A percentile compares a stretch with the other conserved stretches of the same genome.
phyloP scores from a whole-genome alignment of 305 asterid genomes.

The Fraxinus paxiana region DNA sequence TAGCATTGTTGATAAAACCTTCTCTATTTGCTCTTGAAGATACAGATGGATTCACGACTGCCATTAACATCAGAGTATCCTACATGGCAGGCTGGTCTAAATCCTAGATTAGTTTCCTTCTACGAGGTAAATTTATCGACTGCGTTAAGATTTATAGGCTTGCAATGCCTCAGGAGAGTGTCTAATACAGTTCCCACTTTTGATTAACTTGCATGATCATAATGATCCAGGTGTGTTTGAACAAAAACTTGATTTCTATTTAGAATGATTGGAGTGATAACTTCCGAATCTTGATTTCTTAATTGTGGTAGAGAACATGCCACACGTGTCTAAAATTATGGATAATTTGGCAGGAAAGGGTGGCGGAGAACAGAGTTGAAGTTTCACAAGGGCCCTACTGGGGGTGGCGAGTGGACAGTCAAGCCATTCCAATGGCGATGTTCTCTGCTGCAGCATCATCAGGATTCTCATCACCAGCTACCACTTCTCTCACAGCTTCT shows the following conservation, averaged over 20 bases:
- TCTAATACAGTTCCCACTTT: background rate
- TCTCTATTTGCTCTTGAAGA: constrained; percentile 10
- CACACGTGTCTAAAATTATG: background rate
- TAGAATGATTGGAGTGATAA: background rate
- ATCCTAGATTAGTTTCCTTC: constrained; percentile 34
- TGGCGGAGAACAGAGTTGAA: background rate
- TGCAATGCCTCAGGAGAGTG: background rate
- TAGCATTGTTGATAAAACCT: background rate
- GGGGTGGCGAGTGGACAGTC: constrained; percentile 40
- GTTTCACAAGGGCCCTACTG: constrained; percentile 38
- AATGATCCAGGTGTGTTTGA: background rate
- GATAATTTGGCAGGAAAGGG: constrained; percentile 39
- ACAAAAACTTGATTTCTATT: background rate
- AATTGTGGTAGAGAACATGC: background rate
- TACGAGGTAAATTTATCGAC: constrained; percentile 34
- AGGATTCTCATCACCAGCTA: constrained; percentile 75
- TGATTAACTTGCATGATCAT: background rate
- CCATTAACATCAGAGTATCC: constrained; percentile 37
- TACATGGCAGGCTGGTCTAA: constrained; percentile 32
- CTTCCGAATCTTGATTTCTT: background rate
- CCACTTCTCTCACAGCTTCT: constrained; percentile 24
- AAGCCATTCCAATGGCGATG: constrained; percentile 37
- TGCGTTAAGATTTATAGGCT: background rate
- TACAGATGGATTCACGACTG: constrained; percentile 28
- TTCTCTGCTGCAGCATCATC: constrained; percentile 86